Evolutionary conservation across 345 rosid species (phyloP).

Genomic region (Pelargonium nanum): DNA sequence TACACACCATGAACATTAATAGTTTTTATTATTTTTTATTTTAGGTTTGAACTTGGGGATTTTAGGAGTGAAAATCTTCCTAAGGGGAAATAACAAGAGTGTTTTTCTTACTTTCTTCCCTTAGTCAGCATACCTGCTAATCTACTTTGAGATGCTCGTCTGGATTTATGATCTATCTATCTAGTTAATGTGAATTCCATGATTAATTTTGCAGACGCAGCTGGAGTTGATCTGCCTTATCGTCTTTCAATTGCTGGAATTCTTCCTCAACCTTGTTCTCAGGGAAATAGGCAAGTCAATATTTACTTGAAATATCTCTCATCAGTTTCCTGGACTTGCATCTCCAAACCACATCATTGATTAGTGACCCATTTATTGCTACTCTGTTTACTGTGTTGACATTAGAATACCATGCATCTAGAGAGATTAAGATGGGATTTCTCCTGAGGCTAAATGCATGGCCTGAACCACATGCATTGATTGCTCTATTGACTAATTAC

Average conservation of each 20-base stretch:
- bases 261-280: conserved; percentile 67
- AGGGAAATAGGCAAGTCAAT: conserved; percentile 52
- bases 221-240: conserved; percentile 46
- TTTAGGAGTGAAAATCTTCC: neutral
- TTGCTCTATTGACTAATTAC: neutral
- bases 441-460: too few relatives aligned
- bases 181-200: conserved; percentile 6
- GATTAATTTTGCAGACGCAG: conserved; percentile 45
- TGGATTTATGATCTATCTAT: conserved; percentile 4
- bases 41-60: too few relatives aligned
- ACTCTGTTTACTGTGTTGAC: conserved; percentile 1
- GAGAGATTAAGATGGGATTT: too few relatives aligned
- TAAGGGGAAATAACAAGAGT: too few relatives aligned
- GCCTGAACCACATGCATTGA: neutral
- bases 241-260: conserved; percentile 59
- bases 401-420: conserved; percentile 1
- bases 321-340: conserved; percentile 6
- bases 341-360: neutral
- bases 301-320: conserved; percentile 8
- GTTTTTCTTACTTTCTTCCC: too few relatives aligned
- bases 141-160: conserved; percentile 5
- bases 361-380: neutral
- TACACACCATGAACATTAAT: too few relatives aligned
- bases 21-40: too few relatives aligned
- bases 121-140: neutral